Percentiles rank a stretch among this genome's conserved stretches.
These are phyloP conservation scores for Lyophyllum shimeji DNA, from an alignment of 768 basidiomycete species.

Conservation along the genomic window DNA sequence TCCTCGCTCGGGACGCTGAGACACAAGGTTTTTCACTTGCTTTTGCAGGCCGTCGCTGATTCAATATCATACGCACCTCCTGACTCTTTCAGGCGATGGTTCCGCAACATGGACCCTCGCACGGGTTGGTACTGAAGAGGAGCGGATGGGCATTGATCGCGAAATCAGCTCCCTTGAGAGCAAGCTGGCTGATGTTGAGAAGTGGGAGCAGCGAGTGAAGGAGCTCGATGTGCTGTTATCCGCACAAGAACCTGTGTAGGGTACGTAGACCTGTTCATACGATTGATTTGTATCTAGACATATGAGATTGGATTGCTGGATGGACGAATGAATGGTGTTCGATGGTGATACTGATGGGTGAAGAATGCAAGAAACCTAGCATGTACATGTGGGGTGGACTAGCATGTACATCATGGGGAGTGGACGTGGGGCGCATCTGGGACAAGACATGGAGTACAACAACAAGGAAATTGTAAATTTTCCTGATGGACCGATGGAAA, in stretches of 20 bases:
- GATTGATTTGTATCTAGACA: neutral
- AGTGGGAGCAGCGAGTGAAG: conserved; percentile 69
- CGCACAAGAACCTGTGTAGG: conserved; percentile 34
- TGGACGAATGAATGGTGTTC: neutral
- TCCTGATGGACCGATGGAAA: neutral
- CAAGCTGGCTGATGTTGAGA: conserved; percentile 66
- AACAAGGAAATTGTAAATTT: neutral
- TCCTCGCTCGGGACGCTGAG: no score
- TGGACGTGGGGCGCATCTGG: neutral
- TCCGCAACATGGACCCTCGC: conserved; percentile 71
- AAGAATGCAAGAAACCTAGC: neutral
- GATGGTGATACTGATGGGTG: neutral
- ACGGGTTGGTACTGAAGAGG: conserved; percentile 70
- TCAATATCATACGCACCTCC: conserved; percentile 86
- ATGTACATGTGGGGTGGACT: neutral
- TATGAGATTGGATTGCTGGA: neutral
- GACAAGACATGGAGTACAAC: neutral
- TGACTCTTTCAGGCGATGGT: conserved; percentile 75
- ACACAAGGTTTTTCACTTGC: neutral
- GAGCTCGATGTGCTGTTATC: conserved; percentile 62
- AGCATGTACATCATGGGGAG: no score
- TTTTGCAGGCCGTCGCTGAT: conserved; percentile 65
- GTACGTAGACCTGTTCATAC: neutral
- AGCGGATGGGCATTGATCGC: conserved; percentile 69
- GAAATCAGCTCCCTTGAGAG: conserved; percentile 71